Evolutionary conservation across 305 asterid genomes (phyloP).

Genomic region (Fraxinus albicans): DNA sequence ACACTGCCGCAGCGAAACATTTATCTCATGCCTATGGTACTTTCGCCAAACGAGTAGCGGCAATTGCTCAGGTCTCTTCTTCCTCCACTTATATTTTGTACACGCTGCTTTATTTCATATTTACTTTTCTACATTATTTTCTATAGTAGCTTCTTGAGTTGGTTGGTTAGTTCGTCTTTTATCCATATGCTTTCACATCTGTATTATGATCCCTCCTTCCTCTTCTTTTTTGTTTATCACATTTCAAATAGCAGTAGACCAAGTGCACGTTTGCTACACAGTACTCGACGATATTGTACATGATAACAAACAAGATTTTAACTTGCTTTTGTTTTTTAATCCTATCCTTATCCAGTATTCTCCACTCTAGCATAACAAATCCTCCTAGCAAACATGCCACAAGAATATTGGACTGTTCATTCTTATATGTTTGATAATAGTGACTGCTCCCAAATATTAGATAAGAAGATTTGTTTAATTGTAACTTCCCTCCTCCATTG

Average conservation of each 20-base stretch:
- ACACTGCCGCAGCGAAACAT: conserved; percentile 91
- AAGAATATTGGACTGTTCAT: background rate
- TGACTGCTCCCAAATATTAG: background rate
- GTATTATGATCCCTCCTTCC: background rate
- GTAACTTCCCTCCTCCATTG: background rate
- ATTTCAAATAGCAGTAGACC: background rate
- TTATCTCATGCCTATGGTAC: conserved; percentile 91
- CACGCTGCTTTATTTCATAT: conserved; percentile 2
- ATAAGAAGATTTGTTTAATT: background rate
- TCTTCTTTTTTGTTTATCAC: background rate
- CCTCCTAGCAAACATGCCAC: background rate
- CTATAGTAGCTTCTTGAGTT: conserved; percentile 3
- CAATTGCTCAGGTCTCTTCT: conserved; percentile 77
- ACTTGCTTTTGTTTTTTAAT: background rate
- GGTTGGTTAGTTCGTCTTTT: conserved; percentile 17
- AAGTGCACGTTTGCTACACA: background rate
- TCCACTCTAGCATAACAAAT: background rate
- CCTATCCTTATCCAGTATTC: background rate
- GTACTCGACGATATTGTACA: background rate
- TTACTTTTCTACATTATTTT: background rate
- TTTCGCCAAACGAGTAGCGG: conserved; percentile 77
- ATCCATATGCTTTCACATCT: background rate
- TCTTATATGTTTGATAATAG: background rate
- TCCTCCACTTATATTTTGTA: background rate
- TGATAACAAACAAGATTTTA: background rate